Evolutionary conservation across 1,284 basidiomycete species (phyloP).

Genomic region (Naganishia albida): DNA sequence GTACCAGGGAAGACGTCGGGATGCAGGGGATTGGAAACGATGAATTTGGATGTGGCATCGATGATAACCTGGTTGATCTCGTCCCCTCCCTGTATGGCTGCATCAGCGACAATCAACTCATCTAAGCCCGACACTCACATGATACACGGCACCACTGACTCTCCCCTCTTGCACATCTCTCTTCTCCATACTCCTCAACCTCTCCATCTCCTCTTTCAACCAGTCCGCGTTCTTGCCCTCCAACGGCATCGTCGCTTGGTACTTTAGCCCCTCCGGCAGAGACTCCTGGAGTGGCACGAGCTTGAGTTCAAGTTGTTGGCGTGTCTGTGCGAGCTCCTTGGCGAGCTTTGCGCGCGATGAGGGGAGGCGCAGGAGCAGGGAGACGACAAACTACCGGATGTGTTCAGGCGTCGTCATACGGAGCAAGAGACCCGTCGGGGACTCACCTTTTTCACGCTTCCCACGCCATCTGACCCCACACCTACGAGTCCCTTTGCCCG

Average conservation of each 20-base stretch:
- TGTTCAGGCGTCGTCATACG: background rate
- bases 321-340: slow-evolving; percentile 68
- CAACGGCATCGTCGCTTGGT: slow-evolving; percentile 61
- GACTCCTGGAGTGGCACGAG: slow-evolving; percentile 54
- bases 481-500: slow-evolving; percentile 66
- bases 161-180: slow-evolving; percentile 62
- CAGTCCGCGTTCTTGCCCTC: slow-evolving; percentile 71
- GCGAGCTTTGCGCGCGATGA: slow-evolving; percentile 67
- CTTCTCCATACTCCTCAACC: slow-evolving; percentile 72
- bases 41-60: slow-evolving; percentile 53
- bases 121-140: slow-evolving; percentile 56
- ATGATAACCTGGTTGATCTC: slow-evolving; percentile 63
- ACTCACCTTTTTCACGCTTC: slow-evolving; percentile 42
- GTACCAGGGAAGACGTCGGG: slow-evolving; percentile 86
- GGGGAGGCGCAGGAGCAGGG: slow-evolving; percentile 68
- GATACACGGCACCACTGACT: slow-evolving; percentile 84
- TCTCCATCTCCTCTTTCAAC: slow-evolving; percentile 75
- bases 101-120: background rate
- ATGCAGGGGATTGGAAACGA: slow-evolving; percentile 79
- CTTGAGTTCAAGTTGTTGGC: slow-evolving; percentile 65
- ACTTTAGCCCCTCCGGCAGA: slow-evolving; percentile 61
- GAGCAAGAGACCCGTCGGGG: too few species aligned
- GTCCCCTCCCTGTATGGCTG: slow-evolving; percentile 69
- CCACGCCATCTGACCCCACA: slow-evolving; percentile 40
- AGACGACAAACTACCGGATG: slow-evolving; percentile 55